Evolutionary conservation across 2,329 filamentous ascomycete genomes (phyloP).

Genomic region (Colletotrichum theobromicola): DNA sequence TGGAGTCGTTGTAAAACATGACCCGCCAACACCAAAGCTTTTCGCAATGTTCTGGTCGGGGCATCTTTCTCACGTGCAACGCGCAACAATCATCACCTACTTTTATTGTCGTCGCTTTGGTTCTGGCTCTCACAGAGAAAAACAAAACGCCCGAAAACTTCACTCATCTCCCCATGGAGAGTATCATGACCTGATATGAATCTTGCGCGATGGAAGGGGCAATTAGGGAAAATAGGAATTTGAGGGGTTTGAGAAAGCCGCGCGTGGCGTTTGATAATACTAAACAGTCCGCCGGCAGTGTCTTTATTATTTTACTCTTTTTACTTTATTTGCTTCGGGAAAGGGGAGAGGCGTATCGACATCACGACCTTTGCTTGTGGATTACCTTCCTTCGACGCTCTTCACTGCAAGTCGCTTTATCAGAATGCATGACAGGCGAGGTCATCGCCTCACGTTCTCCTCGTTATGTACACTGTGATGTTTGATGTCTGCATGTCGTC

Average conservation of each 20-base stretch:
- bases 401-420: conserved; percentile 19
- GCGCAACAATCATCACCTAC: conserved; percentile 1
- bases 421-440: conserved; percentile 20
- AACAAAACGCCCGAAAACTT: conserved; percentile 21
- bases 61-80: not conserved
- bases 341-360: conserved; percentile 12
- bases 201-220: conserved; percentile 21
- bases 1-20: conserved; percentile 14
- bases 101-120: conserved; percentile 15
- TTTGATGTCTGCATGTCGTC: fast-evolving
- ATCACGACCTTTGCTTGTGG: conserved; percentile 20
- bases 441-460: not conserved
- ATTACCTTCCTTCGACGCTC: conserved; percentile 21
- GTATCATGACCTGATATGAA: conserved; percentile 24
- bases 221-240: conserved; percentile 14
- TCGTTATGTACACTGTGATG: not conserved
- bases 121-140: conserved; percentile 13
- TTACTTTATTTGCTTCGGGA: conserved; percentile 2
- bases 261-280: not conserved
- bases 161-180: conserved; percentile 23
- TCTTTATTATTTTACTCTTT: conserved; percentile 11
- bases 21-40: conserved; percentile 15
- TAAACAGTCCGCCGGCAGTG: not conserved
- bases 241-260: conserved; percentile 15
- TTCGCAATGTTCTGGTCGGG: conserved; percentile 17